Percentiles rank a stretch among this genome's conserved stretches.
These are phyloP conservation scores for Saccharomyces hybrid DNA, from an alignment of 1,139 yeast species.

Conservation along the genomic window DNA sequence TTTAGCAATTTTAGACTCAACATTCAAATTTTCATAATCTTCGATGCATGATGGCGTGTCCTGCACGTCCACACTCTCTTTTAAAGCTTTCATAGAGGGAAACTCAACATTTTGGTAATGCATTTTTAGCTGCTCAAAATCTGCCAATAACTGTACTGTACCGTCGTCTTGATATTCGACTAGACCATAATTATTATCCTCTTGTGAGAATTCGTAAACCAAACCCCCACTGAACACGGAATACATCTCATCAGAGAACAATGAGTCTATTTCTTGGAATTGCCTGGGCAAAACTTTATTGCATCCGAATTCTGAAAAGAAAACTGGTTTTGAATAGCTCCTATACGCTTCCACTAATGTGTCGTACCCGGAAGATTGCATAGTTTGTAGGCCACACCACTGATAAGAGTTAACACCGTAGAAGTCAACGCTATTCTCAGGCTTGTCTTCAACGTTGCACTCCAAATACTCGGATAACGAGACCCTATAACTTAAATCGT, in stretches of 20 bases:
- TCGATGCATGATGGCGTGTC: conserved; percentile 33
- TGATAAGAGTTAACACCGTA: conserved; percentile 94
- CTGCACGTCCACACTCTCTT: not conserved
- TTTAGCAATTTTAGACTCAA: conserved; percentile 42
- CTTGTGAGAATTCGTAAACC: conserved; percentile 86
- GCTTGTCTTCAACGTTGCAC: conserved; percentile 52
- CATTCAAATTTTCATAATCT: conserved; percentile 46
- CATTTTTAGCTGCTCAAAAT: conserved; percentile 44
- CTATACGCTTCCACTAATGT: conserved; percentile 62
- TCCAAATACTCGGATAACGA: conserved; percentile 75
- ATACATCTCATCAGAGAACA: conserved; percentile 69
- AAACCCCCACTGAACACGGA: conserved; percentile 85
- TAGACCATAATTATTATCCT: conserved; percentile 80
- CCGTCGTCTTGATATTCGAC: conserved; percentile 56
- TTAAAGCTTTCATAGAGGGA: conserved; percentile 20
- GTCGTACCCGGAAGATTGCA: conserved; percentile 74
- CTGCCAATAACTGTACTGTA: conserved; percentile 45
- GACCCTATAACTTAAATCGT: conserved; percentile 67
- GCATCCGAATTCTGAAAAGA: conserved; percentile 91
- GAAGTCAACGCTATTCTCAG: conserved; percentile 64
- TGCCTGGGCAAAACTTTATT: conserved; percentile 72
- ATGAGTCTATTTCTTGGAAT: conserved; percentile 67
- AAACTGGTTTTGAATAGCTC: conserved; percentile 65
- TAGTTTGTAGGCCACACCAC: conserved; percentile 93
- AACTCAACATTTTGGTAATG: conserved; percentile 37